phyloP scores from a whole-genome alignment of 805 yeast species.

The Candida yuanshanica region DNA sequence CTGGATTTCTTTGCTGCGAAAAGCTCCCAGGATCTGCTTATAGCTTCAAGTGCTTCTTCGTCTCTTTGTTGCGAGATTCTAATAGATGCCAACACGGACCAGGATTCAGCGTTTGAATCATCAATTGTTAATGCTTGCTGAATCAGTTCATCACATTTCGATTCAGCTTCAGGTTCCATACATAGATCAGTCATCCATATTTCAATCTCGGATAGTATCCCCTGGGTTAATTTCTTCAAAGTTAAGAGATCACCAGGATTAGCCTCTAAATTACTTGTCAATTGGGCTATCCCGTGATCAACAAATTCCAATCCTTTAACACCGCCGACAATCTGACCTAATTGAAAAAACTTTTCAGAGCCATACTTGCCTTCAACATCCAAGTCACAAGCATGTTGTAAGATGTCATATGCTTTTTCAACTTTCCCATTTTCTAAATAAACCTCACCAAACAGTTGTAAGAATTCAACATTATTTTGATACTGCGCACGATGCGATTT shows the following conservation, averaged over 20 bases:
- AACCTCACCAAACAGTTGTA: constrained; percentile 68
- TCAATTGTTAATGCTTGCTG: constrained; percentile 58
- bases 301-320: constrained; percentile 59
- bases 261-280: constrained; percentile 35
- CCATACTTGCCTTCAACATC: constrained; percentile 66
- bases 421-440: constrained; percentile 75
- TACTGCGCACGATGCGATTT: constrained; percentile 29
- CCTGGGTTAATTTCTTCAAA: constrained; percentile 62
- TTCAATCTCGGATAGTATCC: constrained; percentile 80
- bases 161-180: constrained; percentile 88
- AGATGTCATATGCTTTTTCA: constrained; percentile 65
- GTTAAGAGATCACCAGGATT: constrained; percentile 29
- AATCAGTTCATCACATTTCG: constrained; percentile 68
- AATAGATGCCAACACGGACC: constrained; percentile 78
- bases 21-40: constrained; percentile 65
- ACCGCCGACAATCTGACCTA: constrained; percentile 91
- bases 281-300: constrained; percentile 53
- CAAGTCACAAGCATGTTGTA: constrained; percentile 54
- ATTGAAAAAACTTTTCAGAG: constrained; percentile 77
- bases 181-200: constrained; percentile 98
- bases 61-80: constrained; percentile 79
- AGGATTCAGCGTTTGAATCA: constrained; percentile 59
- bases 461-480: constrained; percentile 36
- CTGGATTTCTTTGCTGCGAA: constrained; percentile 46
- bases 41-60: constrained; percentile 67